phyloP scores from a whole-genome alignment of 2,329 filamentous ascomycete genomes.

The Aspergillus texensis region DNA sequence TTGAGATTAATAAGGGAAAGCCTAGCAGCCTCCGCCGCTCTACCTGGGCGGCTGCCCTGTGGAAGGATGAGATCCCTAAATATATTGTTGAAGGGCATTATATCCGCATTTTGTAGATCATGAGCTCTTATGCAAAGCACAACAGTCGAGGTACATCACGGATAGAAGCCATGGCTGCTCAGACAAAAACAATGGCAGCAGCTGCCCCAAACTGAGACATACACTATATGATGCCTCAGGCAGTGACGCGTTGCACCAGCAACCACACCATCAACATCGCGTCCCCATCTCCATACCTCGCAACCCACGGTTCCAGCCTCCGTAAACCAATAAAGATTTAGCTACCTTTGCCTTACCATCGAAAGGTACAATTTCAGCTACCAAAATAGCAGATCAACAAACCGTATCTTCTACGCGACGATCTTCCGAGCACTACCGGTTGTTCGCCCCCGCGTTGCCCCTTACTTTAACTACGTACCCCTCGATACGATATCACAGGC shows the following conservation, averaged over 20 bases:
- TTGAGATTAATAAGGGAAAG: too few relatives aligned
- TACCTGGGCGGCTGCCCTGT: too few relatives aligned
- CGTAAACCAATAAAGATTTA: slow-evolving; percentile 4
- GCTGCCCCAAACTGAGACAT: background rate
- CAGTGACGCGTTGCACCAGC: slow-evolving; percentile 18
- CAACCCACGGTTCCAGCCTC: slow-evolving; percentile 7
- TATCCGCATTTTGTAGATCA: background rate
- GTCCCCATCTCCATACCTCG: slow-evolving; percentile 15
- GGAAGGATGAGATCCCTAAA: background rate
- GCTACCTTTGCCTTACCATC: slow-evolving; percentile 2
- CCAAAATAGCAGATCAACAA: slow-evolving; percentile 3
- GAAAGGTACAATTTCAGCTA: background rate
- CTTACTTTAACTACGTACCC: slow-evolving; percentile 12
- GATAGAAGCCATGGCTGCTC: background rate
- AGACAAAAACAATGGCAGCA: background rate
- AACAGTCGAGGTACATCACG: background rate
- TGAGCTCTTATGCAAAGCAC: background rate
- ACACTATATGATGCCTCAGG: slow-evolving; percentile 14
- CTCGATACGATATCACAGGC: slow-evolving; percentile 9
- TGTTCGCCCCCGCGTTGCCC: slow-evolving; percentile 11
- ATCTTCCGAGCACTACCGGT: slow-evolving; percentile 7
- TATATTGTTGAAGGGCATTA: background rate
- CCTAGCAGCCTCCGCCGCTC: too few relatives aligned
- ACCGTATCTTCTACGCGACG: background rate
- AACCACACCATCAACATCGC: slow-evolving; percentile 25